Evolutionary conservation across 352 stramenopile species (phyloP).

Genomic region (Phytophthora capsici): DNA sequence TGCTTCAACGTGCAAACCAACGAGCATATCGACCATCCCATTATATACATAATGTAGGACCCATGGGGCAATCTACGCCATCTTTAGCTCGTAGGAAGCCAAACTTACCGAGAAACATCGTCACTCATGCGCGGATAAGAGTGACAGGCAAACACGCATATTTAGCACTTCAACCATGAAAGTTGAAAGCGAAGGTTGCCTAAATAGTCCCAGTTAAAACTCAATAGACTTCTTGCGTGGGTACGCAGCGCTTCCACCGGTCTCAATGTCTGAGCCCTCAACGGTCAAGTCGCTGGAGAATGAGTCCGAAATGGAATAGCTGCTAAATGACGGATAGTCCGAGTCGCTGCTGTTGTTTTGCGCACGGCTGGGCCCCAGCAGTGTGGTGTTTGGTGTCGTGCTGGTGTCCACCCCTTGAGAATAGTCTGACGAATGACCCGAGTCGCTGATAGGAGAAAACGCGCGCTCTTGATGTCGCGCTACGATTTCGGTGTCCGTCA

Average conservation of each 20-base stretch:
- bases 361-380: slow-evolving; percentile 8
- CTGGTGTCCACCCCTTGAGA: slow-evolving; percentile 40
- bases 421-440: slow-evolving; percentile 37
- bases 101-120: slow-evolving; percentile 13
- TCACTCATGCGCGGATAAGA: slow-evolving; percentile 18
- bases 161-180: slow-evolving; percentile 19
- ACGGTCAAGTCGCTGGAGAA: slow-evolving; percentile 49
- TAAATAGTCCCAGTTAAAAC: slow-evolving; percentile 16
- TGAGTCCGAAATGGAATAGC: slow-evolving; percentile 41
- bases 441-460: slow-evolving; percentile 51
- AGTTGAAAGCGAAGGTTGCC: no score
- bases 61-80: not conserved
- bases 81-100: slow-evolving; percentile 19
- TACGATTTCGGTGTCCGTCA: slow-evolving; percentile 54
- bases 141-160: slow-evolving; percentile 3
- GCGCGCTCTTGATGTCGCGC: slow-evolving; percentile 31
- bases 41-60: not conserved
- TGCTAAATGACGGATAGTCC: slow-evolving; percentile 26
- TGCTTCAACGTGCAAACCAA: slow-evolving; percentile 19
- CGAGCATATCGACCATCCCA: slow-evolving; percentile 7
- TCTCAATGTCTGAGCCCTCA: slow-evolving; percentile 34
- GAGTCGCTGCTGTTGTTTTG: slow-evolving; percentile 18
- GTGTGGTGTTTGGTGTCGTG: slow-evolving; percentile 17
- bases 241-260: slow-evolving; percentile 18
- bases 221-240: slow-evolving; percentile 55